Base-by-base conservation (phyloP, 441 rosid genomes). In the Syzygium syzygioides region DNA sequence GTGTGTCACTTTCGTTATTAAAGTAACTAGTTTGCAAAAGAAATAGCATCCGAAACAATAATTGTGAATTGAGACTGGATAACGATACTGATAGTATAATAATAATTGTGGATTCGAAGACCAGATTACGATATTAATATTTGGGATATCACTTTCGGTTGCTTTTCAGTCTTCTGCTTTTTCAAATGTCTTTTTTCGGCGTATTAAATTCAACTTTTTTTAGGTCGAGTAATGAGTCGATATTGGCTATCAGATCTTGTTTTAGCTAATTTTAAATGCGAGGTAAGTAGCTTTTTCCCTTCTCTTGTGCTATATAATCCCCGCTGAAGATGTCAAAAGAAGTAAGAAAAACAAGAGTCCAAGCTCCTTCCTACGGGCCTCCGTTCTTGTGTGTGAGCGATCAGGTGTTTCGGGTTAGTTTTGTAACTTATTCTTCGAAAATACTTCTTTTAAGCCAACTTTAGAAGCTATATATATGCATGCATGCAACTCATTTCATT, bases 141-240 rank as follows among this genome's bases (percentile, higher is more conserved):
- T 19, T 68, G 25, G 15, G 80, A 71, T 37, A 11, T 71, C 50
- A 37, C 50, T 71, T 71, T 71, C 9, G 0, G 28, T 71, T 37
- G 50, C 26, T 37, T 3, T 37, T 0, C 0, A 20, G 26, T 37
- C 4, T 71, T 71, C 2, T 0, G 12, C 26, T 34, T 32, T 32
- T 5, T 34, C 25, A 19, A 34, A 32, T 66, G 14, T 9, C 0
- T 32, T 66, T 66, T 32, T 66, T 45, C 0, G 5, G 14, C 4
- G 4, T 32, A 66, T 66, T 66, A 32, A 32, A 32, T 66, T 66
- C 79, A 32, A 66, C 26, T 19, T 71, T 71, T 71, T n/a, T 71
- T 12, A 71, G 14, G 28, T 37, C 17, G 50, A 71, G 80, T 71
- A 71, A 71, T 71, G 80, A 71, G 45, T 37, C 80, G 7, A 71